phyloP scores from a whole-genome alignment of 208 protist species.

The Trypanosoma cruzi region DNA sequence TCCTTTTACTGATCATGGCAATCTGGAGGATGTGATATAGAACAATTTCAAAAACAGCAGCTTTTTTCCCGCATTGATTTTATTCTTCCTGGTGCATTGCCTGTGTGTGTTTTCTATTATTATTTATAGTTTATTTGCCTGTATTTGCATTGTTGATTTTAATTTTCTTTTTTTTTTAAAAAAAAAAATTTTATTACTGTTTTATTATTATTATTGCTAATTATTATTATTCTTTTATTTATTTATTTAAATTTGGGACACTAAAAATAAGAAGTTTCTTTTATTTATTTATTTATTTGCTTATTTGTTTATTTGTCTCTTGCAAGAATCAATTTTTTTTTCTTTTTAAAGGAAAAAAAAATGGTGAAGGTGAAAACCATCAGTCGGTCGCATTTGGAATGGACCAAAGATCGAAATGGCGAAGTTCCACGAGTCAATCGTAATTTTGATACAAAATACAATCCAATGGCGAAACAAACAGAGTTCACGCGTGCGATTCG shows the following conservation, averaged over 20 bases:
- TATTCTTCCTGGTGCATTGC: slow-evolving; percentile 16
- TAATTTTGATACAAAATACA: slow-evolving; percentile 94
- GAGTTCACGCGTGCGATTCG: slow-evolving; percentile 97
- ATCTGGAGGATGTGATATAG: slow-evolving; percentile 47
- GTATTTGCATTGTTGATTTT: background rate
- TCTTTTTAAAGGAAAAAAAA: slow-evolving; percentile 6
- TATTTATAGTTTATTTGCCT: background rate
- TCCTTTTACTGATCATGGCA: slow-evolving; percentile 88
- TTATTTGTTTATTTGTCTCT: background rate
- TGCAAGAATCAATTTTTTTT: background rate
- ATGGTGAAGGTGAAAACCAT: slow-evolving; percentile 95
- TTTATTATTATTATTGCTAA: too few species aligned
- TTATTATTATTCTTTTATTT: too few species aligned
- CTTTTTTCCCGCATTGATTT: slow-evolving; percentile 3
- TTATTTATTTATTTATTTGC: slow-evolving; percentile 3
- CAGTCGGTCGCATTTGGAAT: slow-evolving; percentile 91
- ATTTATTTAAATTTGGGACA: background rate
- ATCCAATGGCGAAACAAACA: slow-evolving; percentile 96
- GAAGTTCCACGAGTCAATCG: slow-evolving; percentile 92
- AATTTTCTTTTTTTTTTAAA: background rate
- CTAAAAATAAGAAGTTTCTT: background rate
- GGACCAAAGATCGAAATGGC: slow-evolving; percentile 89
- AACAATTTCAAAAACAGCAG: slow-evolving; percentile 2
- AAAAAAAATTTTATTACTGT: too few species aligned
- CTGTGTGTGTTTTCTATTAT: slow-evolving; percentile 2